Evolutionary conservation across 148 eudicot genomes (phyloP).

Genomic region (Limonium bicolor): DNA sequence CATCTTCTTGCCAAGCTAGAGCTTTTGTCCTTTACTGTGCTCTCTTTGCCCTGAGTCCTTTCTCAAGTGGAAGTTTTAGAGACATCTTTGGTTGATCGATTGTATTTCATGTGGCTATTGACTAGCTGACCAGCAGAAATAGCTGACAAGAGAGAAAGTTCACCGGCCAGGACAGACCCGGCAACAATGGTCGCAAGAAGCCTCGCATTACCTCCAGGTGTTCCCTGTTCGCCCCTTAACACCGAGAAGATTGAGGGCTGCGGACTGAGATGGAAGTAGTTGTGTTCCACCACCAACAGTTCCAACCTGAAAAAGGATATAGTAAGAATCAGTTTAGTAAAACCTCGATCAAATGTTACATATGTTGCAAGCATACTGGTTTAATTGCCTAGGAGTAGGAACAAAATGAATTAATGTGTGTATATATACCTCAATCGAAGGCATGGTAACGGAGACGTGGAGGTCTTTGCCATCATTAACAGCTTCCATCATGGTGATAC

Average conservation of each 20-base stretch:
- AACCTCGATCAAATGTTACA: no score
- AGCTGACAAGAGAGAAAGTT: slow-evolving; percentile 71
- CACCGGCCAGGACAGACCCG: slow-evolving; percentile 65
- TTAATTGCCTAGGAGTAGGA: no score
- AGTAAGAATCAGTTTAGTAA: no score
- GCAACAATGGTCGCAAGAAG: slow-evolving; percentile 47
- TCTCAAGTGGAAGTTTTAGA: slow-evolving; percentile 14
- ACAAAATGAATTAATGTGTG: neutral
- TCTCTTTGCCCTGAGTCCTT: no score
- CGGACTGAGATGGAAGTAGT: slow-evolving; percentile 67
- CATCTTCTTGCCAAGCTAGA: no score
- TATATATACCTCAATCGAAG: slow-evolving; percentile 48
- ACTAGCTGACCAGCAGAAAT: slow-evolving; percentile 67
- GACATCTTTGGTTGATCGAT: slow-evolving; percentile 46
- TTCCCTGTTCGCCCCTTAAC: slow-evolving; percentile 58
- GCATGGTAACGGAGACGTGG: slow-evolving; percentile 65
- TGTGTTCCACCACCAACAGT: slow-evolving; percentile 76
- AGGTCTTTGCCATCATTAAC: slow-evolving; percentile 53
- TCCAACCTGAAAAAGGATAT: slow-evolving; percentile 42
- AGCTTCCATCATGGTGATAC: slow-evolving; percentile 81
- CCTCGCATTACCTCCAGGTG: slow-evolving; percentile 53
- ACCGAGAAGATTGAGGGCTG: slow-evolving; percentile 58
- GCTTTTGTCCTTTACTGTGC: no score
- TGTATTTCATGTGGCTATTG: slow-evolving; percentile 72
- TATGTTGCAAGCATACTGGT: no score